Conservation (phyloP, 257 asterid genomes). For the Datura wrightii region DNA sequence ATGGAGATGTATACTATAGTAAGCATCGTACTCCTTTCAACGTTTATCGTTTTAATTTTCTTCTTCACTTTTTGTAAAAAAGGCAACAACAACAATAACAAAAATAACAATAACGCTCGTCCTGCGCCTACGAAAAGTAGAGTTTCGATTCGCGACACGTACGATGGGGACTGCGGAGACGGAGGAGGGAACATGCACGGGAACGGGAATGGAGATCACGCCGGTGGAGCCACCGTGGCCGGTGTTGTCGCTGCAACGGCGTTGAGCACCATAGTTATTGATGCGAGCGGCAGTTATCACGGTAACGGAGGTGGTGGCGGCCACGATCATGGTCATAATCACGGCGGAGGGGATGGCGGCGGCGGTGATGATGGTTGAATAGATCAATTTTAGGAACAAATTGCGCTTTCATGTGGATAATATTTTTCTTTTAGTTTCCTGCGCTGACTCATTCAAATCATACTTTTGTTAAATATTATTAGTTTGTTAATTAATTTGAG, state of each 20-base stretch:
- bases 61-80: neutral
- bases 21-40: conserved; percentile 20
- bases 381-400: neutral
- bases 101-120: neutral
- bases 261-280: neutral
- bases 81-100: neutral
- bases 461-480: neutral
- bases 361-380: neutral
- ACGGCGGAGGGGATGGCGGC: neutral
- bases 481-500: neutral
- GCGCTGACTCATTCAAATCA: neutral
- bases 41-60: neutral
- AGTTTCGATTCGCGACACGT: neutral
- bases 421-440: neutral
- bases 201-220: neutral
- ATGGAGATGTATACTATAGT: conserved; percentile 12
- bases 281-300: neutral
- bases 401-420: neutral
- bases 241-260: neutral
- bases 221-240: neutral
- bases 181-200: neutral
- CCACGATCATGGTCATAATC: neutral
- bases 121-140: neutral
- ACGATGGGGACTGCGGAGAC: neutral
- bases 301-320: neutral